Evolutionary conservation across 2,329 filamentous ascomycete genomes (phyloP), one percentile per base, ranked within the genome.

Genomic region (Colletotrichum tanaceti): DNA sequence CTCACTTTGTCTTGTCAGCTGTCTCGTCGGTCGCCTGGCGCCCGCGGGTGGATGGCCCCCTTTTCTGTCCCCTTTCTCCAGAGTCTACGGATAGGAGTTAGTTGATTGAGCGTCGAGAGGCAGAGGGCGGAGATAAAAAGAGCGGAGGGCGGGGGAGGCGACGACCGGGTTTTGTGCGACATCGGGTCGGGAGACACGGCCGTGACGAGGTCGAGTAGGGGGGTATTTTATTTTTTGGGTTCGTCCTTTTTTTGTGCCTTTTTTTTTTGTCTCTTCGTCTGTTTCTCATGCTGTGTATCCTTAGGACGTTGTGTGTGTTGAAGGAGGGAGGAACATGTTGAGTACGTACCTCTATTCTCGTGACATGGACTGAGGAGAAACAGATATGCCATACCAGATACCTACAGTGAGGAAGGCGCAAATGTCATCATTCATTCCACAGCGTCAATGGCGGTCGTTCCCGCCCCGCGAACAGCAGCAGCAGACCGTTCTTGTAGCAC

Each of bases 361-460:
- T 35, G 32, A 35, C 32, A 22, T 20, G 41, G 24, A 18, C 10
- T 5, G 35, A 20, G 14, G 14, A 35, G 20, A 39, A 39, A 22
- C 18, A 43, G 32, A 50, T 9, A 10, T 35, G 32, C 32, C 9
- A 35, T 35, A 3, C n/a, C n/a, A n/a, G n/a, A n/a, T n/a, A n/a
- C n/a, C n/a, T n/a, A 32, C 28, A 35, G 32, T 35, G 32, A 35
- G 32, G 32, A 41, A 49, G 13, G 50, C n/a, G 50, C 41, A 28
- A 57, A 59, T 55, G 55, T 49, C 65, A 68, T 69, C 66, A 49
- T 58, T 52, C 60, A 58, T 68, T 68, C 38, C 60, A 68, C 53
- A 13, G 46, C 60, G 49, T 64, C 62, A 32, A 58, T 58, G 44
- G 32, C 38, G 46, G 49, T 49, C 28, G 50, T 52, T 61, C 44